Percentiles rank a stretch among this genome's conserved stretches.
Conservation (phyloP, 1,139 yeast genomes). For the Saccharomycopsis hybrid region DNA sequence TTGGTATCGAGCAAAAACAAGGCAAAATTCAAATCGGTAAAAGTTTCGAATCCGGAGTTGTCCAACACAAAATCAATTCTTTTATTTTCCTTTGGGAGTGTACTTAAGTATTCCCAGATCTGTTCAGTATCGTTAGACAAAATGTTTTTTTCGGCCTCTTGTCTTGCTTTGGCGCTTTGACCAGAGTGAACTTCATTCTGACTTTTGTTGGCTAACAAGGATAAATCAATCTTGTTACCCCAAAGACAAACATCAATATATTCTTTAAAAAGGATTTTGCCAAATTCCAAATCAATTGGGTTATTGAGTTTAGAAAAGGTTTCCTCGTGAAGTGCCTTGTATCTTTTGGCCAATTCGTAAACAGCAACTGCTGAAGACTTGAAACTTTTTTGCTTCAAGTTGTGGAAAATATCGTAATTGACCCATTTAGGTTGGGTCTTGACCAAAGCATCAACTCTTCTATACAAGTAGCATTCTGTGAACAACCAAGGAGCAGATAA, state of each 20-base stretch:
- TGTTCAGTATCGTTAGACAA: slow-evolving; percentile 64
- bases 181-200: slow-evolving; percentile 83
- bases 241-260: slow-evolving; percentile 84
- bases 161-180: slow-evolving; percentile 86
- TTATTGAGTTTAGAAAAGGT: slow-evolving; percentile 26
- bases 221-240: slow-evolving; percentile 97
- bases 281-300: slow-evolving; percentile 35
- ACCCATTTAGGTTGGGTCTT: slow-evolving; percentile 28
- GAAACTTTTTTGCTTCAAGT: slow-evolving; percentile 68
- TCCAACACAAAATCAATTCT: slow-evolving; percentile 85
- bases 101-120: slow-evolving; percentile 52
- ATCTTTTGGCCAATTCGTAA: slow-evolving; percentile 71
- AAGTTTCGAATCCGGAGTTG: slow-evolving; percentile 92
- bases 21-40: slow-evolving; percentile 75
- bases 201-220: slow-evolving; percentile 77
- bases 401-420: slow-evolving; percentile 61
- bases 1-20: slow-evolving; percentile 70
- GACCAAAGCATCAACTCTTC: slow-evolving; percentile 49
- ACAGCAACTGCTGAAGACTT: slow-evolving; percentile 72
- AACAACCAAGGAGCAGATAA: slow-evolving; percentile 87
- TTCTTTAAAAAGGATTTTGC: slow-evolving; percentile 45
- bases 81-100: slow-evolving; percentile 27
- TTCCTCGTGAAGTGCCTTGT: slow-evolving; percentile 41
- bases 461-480: slow-evolving; percentile 79
- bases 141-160: slow-evolving; percentile 76